Evolutionary conservation across 148 eudicot species (phyloP).

Genomic region (Spergularia marina): DNA sequence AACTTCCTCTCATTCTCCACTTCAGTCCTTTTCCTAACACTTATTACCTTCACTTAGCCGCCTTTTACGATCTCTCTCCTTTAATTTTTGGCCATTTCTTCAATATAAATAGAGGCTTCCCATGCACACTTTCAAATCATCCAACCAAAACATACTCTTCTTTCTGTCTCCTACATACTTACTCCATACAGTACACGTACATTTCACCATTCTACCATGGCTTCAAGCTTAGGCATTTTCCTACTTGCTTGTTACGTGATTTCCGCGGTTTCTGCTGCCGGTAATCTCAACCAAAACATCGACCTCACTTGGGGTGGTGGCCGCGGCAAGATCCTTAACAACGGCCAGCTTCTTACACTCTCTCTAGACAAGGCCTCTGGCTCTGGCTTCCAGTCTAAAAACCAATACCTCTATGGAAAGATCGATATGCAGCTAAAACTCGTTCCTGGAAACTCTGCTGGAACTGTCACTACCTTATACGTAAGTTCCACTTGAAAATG

Average conservation of each 20-base stretch:
- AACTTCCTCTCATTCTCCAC: constrained; percentile 3
- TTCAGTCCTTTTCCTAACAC: not conserved
- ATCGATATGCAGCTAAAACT: constrained; percentile 33
- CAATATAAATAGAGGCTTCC: constrained; percentile 17
- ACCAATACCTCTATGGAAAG: constrained; percentile 29
- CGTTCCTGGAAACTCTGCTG: constrained; percentile 38
- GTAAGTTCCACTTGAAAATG: constrained; percentile 5
- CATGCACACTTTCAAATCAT: constrained; percentile 15
- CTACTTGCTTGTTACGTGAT: constrained; percentile 15
- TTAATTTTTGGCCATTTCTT: not conserved
- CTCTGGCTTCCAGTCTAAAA: constrained; percentile 33
- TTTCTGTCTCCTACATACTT: not conserved
- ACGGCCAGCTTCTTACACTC: constrained; percentile 29
- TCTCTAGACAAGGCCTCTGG: constrained; percentile 30
- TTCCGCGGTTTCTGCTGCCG: constrained; percentile 10
- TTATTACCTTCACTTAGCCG: constrained; percentile 22
- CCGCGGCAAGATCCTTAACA: constrained; percentile 26
- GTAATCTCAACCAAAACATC: constrained; percentile 20
- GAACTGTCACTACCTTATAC: constrained; percentile 32
- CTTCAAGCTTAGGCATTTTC: not conserved
- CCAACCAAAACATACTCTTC: not conserved
- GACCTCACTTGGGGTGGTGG: constrained; percentile 31
- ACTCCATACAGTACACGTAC: not conserved
- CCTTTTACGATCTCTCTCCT: constrained; percentile 18
- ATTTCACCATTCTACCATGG: not conserved